These are phyloP conservation scores for Colletotrichum agaves DNA, from an alignment of 2,329 filamentous ascomycete species.

Conservation along the genomic window DNA sequence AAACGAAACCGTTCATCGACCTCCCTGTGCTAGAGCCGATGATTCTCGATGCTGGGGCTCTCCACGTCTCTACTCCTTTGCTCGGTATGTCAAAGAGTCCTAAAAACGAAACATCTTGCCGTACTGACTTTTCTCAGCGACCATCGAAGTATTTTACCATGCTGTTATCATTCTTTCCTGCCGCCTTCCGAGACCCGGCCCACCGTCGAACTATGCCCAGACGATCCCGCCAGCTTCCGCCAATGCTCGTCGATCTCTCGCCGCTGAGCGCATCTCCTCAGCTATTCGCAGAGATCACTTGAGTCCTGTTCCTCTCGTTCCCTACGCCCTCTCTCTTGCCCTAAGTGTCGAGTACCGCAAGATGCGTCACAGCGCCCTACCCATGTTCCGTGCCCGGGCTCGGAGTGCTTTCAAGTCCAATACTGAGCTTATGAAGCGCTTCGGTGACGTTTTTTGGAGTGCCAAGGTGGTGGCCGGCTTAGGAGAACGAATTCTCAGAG, in stretches of 20 bases:
- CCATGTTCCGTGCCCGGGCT: slow-evolving; percentile 68
- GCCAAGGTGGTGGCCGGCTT: slow-evolving; percentile 64
- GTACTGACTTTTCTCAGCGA: slow-evolving; percentile 54
- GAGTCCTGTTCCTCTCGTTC: slow-evolving; percentile 67
- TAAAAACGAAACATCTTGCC: not conserved
- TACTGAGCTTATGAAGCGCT: slow-evolving; percentile 61
- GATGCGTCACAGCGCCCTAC: slow-evolving; percentile 69
- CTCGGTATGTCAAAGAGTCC: slow-evolving; percentile 53
- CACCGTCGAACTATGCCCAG: slow-evolving; percentile 49
- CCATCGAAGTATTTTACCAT: slow-evolving; percentile 72
- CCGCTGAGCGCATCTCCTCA: slow-evolving; percentile 67
- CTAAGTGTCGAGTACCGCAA: slow-evolving; percentile 72
- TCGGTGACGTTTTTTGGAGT: slow-evolving; percentile 69
- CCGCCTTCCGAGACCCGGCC: slow-evolving; percentile 58
- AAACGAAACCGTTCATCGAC: slow-evolving; percentile 61
- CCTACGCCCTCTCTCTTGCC: slow-evolving; percentile 70
- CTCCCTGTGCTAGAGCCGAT: slow-evolving; percentile 67
- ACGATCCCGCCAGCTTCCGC: slow-evolving; percentile 59
- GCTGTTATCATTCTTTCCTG: slow-evolving; percentile 72
- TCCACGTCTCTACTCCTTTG: slow-evolving; percentile 59
- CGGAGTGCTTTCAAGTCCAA: slow-evolving; percentile 65
- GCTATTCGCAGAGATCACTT: slow-evolving; percentile 63
- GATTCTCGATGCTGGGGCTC: slow-evolving; percentile 64
- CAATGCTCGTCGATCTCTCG: slow-evolving; percentile 67
- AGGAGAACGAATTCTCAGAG: slow-evolving; percentile 64